These are phyloP conservation scores for Dalbergia cochinchinensis DNA, from an alignment of 306 rosid species.

Conservation along the genomic window DNA sequence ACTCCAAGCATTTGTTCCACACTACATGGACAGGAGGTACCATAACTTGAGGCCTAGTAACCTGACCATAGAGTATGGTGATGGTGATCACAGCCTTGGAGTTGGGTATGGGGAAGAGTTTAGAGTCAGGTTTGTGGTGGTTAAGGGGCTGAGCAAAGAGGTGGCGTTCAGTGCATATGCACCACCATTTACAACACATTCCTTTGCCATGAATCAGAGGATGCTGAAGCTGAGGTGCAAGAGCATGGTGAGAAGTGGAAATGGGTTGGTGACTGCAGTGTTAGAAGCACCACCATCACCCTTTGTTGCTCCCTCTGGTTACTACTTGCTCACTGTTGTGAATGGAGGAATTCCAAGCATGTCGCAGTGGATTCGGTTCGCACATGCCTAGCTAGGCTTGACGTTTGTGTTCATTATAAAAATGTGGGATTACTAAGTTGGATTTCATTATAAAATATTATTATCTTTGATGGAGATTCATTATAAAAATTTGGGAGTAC, in stretches of 20 bases:
- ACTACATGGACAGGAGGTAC: conserved; percentile 58
- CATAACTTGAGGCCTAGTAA: conserved; percentile 59
- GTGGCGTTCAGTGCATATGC: conserved; percentile 65
- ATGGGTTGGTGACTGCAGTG: conserved; percentile 55
- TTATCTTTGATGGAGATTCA: not conserved
- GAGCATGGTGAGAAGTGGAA: conserved; percentile 32
- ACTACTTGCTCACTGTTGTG: conserved; percentile 72
- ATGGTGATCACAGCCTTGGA: not conserved
- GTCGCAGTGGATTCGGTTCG: conserved; percentile 73
- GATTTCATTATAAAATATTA: too few species aligned
- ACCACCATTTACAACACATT: conserved; percentile 81
- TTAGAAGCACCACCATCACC: conserved; percentile 79
- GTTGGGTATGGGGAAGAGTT: conserved; percentile 66
- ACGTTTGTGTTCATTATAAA: not conserved
- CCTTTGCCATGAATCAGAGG: conserved; percentile 82
- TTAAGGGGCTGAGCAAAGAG: conserved; percentile 39
- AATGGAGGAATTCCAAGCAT: conserved; percentile 74
- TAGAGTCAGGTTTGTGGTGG: conserved; percentile 54
- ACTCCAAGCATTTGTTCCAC: conserved; percentile 81
- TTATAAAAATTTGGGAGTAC: not conserved
- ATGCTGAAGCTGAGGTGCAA: conserved; percentile 66
- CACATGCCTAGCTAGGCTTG: conserved; percentile 16
- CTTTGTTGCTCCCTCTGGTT: conserved; percentile 71
- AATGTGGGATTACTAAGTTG: not conserved
- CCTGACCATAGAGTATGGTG: conserved; percentile 50